These are phyloP conservation scores for Tolypocladium sp. DNA, from an alignment of 2,329 filamentous ascomycete genomes.

Conservation along the genomic window DNA sequence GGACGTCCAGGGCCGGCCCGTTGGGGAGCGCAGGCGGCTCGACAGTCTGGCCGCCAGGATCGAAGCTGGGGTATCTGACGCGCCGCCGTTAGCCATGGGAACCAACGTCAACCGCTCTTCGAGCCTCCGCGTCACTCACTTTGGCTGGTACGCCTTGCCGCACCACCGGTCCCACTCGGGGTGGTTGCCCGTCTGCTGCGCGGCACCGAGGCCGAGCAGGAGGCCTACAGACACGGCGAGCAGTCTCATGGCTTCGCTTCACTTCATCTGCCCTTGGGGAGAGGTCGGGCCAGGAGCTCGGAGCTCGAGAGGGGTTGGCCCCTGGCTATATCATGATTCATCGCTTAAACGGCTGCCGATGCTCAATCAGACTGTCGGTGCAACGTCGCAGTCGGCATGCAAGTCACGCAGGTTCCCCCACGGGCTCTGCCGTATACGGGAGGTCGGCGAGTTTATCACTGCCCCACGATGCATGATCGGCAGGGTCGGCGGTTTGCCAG, in stretches of 20 bases:
- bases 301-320: neutral
- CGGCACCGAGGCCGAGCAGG: slow-evolving; percentile 1
- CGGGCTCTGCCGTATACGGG: neutral
- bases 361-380: neutral
- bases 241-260: neutral
- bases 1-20: slow-evolving; percentile 29
- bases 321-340: neutral
- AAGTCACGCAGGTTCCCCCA: neutral
- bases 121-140: slow-evolving; percentile 13
- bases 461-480: neutral
- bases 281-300: neutral
- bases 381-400: neutral
- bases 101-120: neutral
- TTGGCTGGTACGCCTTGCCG: slow-evolving; percentile 35
- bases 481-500: neutral
- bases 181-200: slow-evolving; percentile 25
- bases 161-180: slow-evolving; percentile 37
- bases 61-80: slow-evolving; percentile 27
- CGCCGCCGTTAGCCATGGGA: neutral
- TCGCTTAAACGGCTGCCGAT: neutral
- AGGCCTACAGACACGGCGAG: neutral
- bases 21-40: slow-evolving; percentile 20
- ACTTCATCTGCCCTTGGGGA: neutral
- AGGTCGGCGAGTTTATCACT: neutral
- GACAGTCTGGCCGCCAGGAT: slow-evolving; percentile 33